These are phyloP conservation scores for Melaleuca alternifolia DNA, from an alignment of 345 rosid species.

Conservation along the genomic window DNA sequence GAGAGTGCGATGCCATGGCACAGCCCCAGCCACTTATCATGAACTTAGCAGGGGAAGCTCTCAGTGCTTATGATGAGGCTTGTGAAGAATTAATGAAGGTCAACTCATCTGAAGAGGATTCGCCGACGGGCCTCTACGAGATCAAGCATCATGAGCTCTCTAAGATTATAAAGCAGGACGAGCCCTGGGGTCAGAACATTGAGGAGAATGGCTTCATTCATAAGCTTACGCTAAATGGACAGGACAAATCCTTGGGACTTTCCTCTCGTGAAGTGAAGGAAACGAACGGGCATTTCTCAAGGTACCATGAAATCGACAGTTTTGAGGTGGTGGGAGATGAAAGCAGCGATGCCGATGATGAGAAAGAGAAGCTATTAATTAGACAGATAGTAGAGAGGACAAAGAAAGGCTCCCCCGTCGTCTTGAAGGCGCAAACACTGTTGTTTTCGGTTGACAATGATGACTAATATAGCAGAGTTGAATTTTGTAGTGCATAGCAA, in stretches of 20 bases:
- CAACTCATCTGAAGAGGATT: slow-evolving; percentile 51
- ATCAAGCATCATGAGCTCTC: slow-evolving; percentile 1
- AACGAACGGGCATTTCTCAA: background rate
- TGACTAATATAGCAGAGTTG: background rate
- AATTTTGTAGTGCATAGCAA: background rate
- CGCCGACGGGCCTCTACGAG: slow-evolving; percentile 16
- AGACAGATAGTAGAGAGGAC: slow-evolving; percentile 79
- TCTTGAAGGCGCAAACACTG: slow-evolving; percentile 61
- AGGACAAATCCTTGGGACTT: background rate
- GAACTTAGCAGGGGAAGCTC: slow-evolving; percentile 71
- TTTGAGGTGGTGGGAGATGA: slow-evolving; percentile 30
- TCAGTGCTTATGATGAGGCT: slow-evolving; percentile 67
- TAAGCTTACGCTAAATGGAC: background rate
- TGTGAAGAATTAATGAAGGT: slow-evolving; percentile 57
- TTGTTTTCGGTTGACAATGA: slow-evolving; percentile 35
- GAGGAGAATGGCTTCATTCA: slow-evolving; percentile 1
- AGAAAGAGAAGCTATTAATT: slow-evolving; percentile 60
- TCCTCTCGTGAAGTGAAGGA: background rate
- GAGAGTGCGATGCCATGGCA: slow-evolving; percentile 2
- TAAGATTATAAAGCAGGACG: background rate
- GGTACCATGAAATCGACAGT: background rate
- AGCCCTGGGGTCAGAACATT: background rate
- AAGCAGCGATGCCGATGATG: slow-evolving; percentile 38
- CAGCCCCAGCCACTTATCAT: slow-evolving; percentile 46
- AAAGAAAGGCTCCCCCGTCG: slow-evolving; percentile 63